Evolutionary conservation across 202 grass and related monocot genomes (phyloP).

Genomic region (Zizania palustris): DNA sequence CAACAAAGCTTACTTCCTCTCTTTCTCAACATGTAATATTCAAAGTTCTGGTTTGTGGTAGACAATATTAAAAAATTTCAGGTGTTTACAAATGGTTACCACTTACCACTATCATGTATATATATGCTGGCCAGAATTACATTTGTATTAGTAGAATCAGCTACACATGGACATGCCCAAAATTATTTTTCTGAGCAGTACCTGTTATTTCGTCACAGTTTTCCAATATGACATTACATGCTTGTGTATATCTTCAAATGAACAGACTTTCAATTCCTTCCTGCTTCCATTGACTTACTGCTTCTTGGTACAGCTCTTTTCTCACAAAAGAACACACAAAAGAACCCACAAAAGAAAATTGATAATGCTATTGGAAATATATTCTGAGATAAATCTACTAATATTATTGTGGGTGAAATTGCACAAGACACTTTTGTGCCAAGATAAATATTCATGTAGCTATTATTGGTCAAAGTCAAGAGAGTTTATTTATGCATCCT

Average conservation of each 20-base stretch:
- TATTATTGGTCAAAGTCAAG: no score
- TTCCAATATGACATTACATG: background rate
- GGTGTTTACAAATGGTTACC: background rate
- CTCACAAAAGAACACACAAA: background rate
- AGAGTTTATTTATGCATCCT: background rate
- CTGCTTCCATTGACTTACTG: conserved; percentile 7
- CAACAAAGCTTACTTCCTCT: background rate
- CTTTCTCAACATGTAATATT: conserved; percentile 18
- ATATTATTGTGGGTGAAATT: background rate
- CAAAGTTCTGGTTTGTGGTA: background rate
- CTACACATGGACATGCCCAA: background rate
- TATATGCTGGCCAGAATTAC: background rate
- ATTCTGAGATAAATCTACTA: background rate
- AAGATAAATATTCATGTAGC: background rate
- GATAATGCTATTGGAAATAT: background rate
- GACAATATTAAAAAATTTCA: background rate
- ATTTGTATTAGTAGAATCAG: background rate
- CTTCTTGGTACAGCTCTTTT: background rate
- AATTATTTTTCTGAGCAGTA: background rate
- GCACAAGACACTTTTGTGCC: background rate
- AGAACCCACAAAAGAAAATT: background rate
- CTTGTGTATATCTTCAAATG: background rate
- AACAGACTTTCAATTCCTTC: background rate
- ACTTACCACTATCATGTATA: background rate
- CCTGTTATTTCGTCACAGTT: background rate